phyloP scores from a whole-genome alignment of 2,329 filamentous ascomycete species.

The Pyrenochaeta sp. region DNA sequence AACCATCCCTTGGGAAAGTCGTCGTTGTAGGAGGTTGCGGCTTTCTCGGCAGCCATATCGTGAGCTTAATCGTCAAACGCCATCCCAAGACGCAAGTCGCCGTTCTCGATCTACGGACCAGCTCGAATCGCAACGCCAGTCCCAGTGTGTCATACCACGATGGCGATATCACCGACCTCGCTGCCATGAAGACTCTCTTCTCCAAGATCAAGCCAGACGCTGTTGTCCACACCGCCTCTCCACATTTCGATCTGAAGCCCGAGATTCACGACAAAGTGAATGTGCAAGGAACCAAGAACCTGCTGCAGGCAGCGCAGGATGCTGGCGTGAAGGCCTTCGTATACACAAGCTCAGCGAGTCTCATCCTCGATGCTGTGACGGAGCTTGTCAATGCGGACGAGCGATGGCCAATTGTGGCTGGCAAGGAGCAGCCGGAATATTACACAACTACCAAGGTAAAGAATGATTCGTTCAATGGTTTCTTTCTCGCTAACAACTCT shows the following conservation, averaged over 20 bases:
- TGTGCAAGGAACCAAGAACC: constrained; percentile 58
- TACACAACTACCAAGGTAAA: constrained; percentile 59
- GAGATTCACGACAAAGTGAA: constrained; percentile 60
- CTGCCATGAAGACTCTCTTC: constrained; percentile 53
- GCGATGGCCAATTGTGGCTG: constrained; percentile 55
- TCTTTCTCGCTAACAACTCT: not conserved
- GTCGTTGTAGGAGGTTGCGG: constrained; percentile 60
- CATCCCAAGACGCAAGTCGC: constrained; percentile 54
- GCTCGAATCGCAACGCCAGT: constrained; percentile 48
- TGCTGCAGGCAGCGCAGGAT: constrained; percentile 57
- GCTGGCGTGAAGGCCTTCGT: constrained; percentile 61
- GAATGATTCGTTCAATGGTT: not conserved
- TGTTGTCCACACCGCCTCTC: constrained; percentile 60
- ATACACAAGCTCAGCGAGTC: constrained; percentile 60
- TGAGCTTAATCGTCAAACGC: constrained; percentile 52
- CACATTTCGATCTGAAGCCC: constrained; percentile 47
- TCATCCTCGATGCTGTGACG: constrained; percentile 54
- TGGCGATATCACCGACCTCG: constrained; percentile 58
- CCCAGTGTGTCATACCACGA: constrained; percentile 57
- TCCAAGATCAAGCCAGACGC: constrained; percentile 53
- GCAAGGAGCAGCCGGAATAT: constrained; percentile 57
- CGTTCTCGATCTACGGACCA: constrained; percentile 57
- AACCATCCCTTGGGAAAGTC: constrained; percentile 53
- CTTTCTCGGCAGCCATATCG: constrained; percentile 61
- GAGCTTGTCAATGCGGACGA: constrained; percentile 60